phyloP scores from a whole-genome alignment of 345 rosid genomes.

The Rhodamnia rubescens region DNA sequence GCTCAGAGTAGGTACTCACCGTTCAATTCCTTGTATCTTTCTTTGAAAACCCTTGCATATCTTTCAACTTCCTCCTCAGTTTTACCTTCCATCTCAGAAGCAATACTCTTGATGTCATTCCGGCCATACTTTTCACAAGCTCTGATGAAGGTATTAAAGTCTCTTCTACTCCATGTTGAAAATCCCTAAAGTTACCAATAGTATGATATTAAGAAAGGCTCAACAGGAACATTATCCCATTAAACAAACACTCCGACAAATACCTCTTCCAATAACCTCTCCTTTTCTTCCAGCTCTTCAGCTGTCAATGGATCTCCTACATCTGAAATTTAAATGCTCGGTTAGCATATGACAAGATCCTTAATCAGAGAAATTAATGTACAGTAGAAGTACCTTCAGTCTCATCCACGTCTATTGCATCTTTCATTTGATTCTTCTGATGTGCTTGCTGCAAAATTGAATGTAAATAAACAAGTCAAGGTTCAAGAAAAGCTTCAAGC shows the following conservation, averaged over 20 bases:
- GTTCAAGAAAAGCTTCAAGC: not conserved
- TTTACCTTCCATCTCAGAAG: conserved; percentile 95
- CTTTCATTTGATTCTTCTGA: conserved; percentile 95
- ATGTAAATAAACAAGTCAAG: not conserved
- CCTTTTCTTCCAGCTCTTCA: conserved; percentile 97
- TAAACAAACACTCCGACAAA: not conserved
- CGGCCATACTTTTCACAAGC: conserved; percentile 99
- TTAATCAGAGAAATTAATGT: not conserved
- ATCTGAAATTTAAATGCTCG: conserved; percentile 22
- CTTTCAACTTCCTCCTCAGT: conserved; percentile 87
- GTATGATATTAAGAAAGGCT: conserved; percentile 1
- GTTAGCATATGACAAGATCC: conserved; percentile 3
- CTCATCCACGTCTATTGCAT: conserved; percentile 88
- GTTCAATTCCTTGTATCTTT: conserved; percentile 79
- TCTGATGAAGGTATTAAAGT: conserved; percentile 77
- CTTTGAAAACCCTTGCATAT: conserved; percentile 80
- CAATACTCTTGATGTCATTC: conserved; percentile 64
- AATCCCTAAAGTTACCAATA: conserved; percentile 50
- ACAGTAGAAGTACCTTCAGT: conserved; percentile 58
- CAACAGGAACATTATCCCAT: not conserved
- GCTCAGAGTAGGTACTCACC: conserved; percentile 22
- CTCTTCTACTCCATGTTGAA: conserved; percentile 96
- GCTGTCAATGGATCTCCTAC: conserved; percentile 92
- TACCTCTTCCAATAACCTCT: conserved; percentile 79
- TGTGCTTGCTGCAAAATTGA: conserved; percentile 68